Percentiles rank a stretch among this genome's conserved stretches.
These are phyloP conservation scores for Williopsis jadinii DNA, from an alignment of 1,139 yeast species.

Conservation along the genomic window DNA sequence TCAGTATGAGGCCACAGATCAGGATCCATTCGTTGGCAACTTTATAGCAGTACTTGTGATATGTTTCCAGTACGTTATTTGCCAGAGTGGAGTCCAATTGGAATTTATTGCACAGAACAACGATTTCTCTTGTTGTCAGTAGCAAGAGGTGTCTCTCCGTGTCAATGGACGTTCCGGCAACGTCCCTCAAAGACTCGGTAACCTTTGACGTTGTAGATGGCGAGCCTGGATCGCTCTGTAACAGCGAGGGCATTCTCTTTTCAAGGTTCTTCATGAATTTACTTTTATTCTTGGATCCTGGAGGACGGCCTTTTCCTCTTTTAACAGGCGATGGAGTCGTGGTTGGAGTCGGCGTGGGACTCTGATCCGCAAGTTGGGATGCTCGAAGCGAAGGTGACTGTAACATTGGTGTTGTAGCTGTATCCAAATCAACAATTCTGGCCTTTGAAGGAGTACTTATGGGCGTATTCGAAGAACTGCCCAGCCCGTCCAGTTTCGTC, in stretches of 20 bases:
- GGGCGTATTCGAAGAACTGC: not conserved
- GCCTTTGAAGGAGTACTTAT: not conserved
- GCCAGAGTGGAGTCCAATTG: slow-evolving; percentile 52
- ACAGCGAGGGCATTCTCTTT: not conserved
- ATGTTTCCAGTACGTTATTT: slow-evolving; percentile 42
- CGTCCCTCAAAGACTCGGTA: not conserved
- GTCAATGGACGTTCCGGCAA: not conserved
- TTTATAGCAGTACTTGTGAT: slow-evolving; percentile 42
- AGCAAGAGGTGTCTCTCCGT: slow-evolving; percentile 20
- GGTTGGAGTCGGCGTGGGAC: not conserved
- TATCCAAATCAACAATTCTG: not conserved
- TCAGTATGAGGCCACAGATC: slow-evolving; percentile 57
- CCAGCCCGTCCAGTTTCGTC: slow-evolving; percentile 7
- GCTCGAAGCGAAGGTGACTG: too few relatives aligned
- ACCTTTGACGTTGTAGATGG: slow-evolving; percentile 3
- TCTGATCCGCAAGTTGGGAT: too few relatives aligned
- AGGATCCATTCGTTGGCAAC: slow-evolving; percentile 62
- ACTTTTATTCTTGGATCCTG: slow-evolving; percentile 10
- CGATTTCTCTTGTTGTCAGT: slow-evolving; percentile 41
- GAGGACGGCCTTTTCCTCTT: slow-evolving; percentile 12
- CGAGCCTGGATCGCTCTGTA: too few relatives aligned
- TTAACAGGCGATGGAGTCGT: slow-evolving; percentile 7
- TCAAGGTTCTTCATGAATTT: slow-evolving; percentile 6
- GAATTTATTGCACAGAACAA: slow-evolving; percentile 56
- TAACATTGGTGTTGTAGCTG: too few relatives aligned